These are phyloP conservation scores for Colletotrichum kahawae DNA, from an alignment of 2,329 filamentous ascomycete genomes.

Conservation along the genomic window DNA sequence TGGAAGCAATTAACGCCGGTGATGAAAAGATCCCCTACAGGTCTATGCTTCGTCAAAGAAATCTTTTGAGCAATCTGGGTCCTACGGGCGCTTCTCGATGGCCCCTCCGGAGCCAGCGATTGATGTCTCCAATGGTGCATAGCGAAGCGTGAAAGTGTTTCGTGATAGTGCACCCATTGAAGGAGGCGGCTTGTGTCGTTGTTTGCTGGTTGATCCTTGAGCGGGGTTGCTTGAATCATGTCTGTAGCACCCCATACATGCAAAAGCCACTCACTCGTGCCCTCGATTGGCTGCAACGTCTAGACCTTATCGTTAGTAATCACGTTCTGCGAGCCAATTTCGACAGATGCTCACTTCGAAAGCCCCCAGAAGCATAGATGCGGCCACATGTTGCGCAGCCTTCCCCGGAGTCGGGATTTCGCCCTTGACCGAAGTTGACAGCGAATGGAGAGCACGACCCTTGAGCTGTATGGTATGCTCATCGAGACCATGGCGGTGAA, in stretches of 20 bases:
- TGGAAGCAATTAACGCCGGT: neutral
- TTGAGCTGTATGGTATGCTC: neutral
- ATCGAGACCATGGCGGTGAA: neutral
- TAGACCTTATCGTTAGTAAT: neutral
- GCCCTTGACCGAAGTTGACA: neutral
- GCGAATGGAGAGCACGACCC: neutral
- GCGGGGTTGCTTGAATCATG: neutral
- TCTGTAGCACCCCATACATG: neutral
- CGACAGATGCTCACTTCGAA: neutral
- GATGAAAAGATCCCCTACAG: neutral
- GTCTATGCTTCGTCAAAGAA: neutral
- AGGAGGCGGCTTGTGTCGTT: neutral
- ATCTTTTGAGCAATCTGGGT: neutral
- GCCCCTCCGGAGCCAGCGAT: neutral
- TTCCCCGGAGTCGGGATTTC: neutral
- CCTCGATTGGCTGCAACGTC: neutral
- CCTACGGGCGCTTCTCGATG: neutral
- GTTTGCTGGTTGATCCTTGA: neutral
- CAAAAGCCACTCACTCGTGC: neutral
- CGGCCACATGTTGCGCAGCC: neutral
- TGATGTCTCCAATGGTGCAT: neutral
- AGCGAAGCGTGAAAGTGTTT: neutral
- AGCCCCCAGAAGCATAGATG: conserved; percentile 3
- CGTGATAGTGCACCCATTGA: neutral
- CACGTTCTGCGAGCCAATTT: rapidly evolving